Base-by-base conservation (phyloP, 331 rosid genomes). In the Cydonia oblonga region DNA sequence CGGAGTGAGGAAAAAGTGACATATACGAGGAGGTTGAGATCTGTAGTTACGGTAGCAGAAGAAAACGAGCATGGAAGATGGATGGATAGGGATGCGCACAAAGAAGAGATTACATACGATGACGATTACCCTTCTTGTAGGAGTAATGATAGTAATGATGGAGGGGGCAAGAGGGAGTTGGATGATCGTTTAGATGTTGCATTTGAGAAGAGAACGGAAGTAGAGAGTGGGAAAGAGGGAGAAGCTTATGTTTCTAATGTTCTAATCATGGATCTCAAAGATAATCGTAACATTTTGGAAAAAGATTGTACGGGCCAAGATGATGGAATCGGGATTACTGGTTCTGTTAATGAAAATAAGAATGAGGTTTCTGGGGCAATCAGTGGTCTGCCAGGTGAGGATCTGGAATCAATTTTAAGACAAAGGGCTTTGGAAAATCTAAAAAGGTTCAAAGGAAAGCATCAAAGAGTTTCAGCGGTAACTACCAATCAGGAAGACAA, bases 341-440 rank as follows among this genome's bases (percentile, higher is more conserved):
- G 76, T 78, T 29, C 73, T 44, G 56, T 40, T 25, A 80, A 67
- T 77, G 80, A 77, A 64, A 84, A 71, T 84, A 77, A 72, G 42
- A 68, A 22, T 38, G 79, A 78, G 30, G 68, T 62, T 64, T 75
- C 80, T 76, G 84, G 75, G 66, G 87, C 68, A 67, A 19, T 6
- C 58, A 49, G 63, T 54, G 71, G 81, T 82, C 56, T 59, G 64
- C 70, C 78, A 65, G 76, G 73, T 52, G 80, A 80, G 15, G 87
- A 89, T 71, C 75, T 91, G 81, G 98, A 93, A 84, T 80, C 79
- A 61, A 75, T 87, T 84, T 86, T 93, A 83, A 86, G 97, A 68
- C 86, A 81, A 66, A 86, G 58, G 84, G 98, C 97, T 52, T 76
- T 95, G 79, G 96, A 93, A 81, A 93, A 93, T 83, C 69, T 93